phyloP scores from a whole-genome alignment of 306 rosid genomes.

The Pachyrhizus erosus region DNA sequence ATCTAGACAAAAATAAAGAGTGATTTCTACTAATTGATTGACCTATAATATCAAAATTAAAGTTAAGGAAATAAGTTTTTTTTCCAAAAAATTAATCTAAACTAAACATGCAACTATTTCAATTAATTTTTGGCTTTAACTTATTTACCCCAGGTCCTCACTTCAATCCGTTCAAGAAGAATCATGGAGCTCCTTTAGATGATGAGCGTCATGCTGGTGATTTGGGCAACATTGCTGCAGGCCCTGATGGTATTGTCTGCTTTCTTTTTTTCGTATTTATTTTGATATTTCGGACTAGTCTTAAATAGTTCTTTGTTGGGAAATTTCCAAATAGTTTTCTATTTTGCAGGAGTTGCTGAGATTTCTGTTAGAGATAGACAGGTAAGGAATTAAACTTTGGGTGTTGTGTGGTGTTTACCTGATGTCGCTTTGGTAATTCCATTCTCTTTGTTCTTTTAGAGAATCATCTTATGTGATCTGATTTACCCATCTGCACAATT shows the following conservation, averaged over 20 bases:
- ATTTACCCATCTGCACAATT: background rate
- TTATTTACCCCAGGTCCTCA: slow-evolving; percentile 62
- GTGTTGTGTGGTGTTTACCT: background rate
- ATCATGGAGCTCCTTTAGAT: slow-evolving; percentile 73
- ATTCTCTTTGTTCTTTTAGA: background rate
- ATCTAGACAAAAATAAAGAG: no score
- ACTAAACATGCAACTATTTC: background rate
- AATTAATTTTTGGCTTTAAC: background rate
- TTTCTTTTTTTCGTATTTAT: background rate
- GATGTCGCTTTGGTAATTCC: background rate
- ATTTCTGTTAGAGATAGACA: slow-evolving; percentile 63
- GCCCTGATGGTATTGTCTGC: slow-evolving; percentile 62
- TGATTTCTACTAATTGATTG: background rate
- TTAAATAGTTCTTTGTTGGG: slow-evolving; percentile 9
- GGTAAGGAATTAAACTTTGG: slow-evolving; percentile 39
- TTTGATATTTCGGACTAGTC: slow-evolving; percentile 18
- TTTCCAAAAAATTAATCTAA: background rate
- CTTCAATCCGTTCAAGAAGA: slow-evolving; percentile 73
- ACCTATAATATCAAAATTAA: background rate
- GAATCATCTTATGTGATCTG: background rate
- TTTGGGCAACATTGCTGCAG: slow-evolving; percentile 79
- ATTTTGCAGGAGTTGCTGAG: slow-evolving; percentile 71
- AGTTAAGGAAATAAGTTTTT: background rate
- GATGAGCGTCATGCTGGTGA: slow-evolving; percentile 82
- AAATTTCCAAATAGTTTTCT: slow-evolving; percentile 11